Base-by-base conservation (phyloP, 2,329 filamentous ascomycete species). In the Calonectria leucothoes region DNA sequence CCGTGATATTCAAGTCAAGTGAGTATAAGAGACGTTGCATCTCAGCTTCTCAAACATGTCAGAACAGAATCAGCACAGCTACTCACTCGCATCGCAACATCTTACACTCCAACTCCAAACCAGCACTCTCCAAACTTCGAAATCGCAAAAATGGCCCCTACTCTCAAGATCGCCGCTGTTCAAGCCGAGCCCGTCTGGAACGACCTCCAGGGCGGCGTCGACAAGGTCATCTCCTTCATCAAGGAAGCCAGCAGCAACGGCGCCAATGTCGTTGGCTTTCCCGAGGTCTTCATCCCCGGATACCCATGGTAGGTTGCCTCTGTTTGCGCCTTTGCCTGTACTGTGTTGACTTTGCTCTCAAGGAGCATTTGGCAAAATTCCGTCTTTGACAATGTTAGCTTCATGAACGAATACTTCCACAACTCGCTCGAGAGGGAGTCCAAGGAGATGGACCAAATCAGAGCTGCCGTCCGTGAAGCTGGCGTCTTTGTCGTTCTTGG, bases 261-360 rank as follows among this genome's bases (percentile, higher is more conserved):
- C 4, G 80, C 80, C n/a, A 78, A 84, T 17, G 79, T 85, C 0
- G 69, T 85, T 14, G 83, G 81, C 2, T 89, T 88, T 57, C 86
- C 87, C 2, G 86, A 89, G 69, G 82, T 85, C 12, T 88, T 85
- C 79, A 84, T 88, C 14, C 82, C 85, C 5, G 86, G 86, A 1
- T 87, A 88, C 73, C 86, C 87, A 35, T 89, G 87, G 87, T 88
- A 73, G 76, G 81, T 78, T 10, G 1, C 29, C 52, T 37, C 7
- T 20, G n/a, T 7, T 61, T 10, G 20, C 11, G 1, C 31, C 12
- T 45, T 23, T 48, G 15, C 25, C 52, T 71, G 25, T 55, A 63
- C 27, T 27, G 35, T 39, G 74, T 69, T 76, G 59, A 75, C 67
- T 37, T 37, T 57, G 61, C 67, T 61, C 55, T 61, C 23, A 75